Percentiles rank a stretch among this genome's conserved stretches.
phyloP scores from a whole-genome alignment of 768 basidiomycete genomes.

The Podaxis sp. region DNA sequence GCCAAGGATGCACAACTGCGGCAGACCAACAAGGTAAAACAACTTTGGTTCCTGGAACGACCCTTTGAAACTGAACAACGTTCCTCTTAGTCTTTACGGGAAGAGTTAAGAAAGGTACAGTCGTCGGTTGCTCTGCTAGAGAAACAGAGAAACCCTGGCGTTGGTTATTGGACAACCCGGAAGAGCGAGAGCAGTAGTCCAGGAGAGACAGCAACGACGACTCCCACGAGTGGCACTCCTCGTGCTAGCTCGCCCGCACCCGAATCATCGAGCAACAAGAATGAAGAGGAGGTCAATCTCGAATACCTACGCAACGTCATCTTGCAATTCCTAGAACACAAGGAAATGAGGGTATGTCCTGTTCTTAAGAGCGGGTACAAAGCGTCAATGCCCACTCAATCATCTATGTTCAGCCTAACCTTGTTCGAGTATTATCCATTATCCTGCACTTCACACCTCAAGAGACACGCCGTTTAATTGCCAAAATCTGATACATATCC shows the following conservation, averaged over 20 bases:
- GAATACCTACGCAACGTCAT: conserved; percentile 97
- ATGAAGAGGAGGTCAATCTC: conserved; percentile 91
- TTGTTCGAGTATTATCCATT: conserved; percentile 88
- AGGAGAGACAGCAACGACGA: conserved; percentile 37
- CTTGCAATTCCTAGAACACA: conserved; percentile 95
- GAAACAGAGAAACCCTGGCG: conserved; percentile 87
- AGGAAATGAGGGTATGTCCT: conserved; percentile 89
- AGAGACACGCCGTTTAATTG: conserved; percentile 84
- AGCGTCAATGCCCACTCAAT: background rate
- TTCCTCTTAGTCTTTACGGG: conserved; percentile 69
- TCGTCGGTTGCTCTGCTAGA: conserved; percentile 89
- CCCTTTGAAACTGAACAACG: conserved; percentile 5
- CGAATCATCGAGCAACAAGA: conserved; percentile 31
- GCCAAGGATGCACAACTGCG: conserved; percentile 68
- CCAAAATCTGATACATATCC: conserved; percentile 62
- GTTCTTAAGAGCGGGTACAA: background rate
- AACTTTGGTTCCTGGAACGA: background rate
- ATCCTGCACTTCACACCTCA: conserved; percentile 94
- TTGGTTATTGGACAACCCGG: conserved; percentile 83
- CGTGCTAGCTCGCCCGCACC: conserved; percentile 37
- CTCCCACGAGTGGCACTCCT: conserved; percentile 33
- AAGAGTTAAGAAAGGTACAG: conserved; percentile 94
- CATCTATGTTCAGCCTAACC: conserved; percentile 61
- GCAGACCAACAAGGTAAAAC: conserved; percentile 71
- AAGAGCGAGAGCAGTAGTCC: conserved; percentile 36